Conservation (phyloP, 768 basidiomycete species). For the Lentinula edodes region DNA sequence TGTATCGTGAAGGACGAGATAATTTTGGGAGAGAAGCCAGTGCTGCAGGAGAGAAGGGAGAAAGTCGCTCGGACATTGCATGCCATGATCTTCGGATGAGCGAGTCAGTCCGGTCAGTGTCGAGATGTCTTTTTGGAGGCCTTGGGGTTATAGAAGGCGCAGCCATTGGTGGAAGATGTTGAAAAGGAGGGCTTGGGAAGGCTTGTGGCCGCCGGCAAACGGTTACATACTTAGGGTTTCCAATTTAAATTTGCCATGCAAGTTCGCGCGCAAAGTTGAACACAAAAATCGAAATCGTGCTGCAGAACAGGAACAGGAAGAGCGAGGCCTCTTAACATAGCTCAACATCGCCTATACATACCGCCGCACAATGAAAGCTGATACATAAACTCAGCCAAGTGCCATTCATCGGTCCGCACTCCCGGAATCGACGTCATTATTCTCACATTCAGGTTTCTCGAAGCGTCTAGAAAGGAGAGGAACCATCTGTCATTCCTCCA, state of each 20-base stretch:
- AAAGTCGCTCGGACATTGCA: constrained; percentile 48
- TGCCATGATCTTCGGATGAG: constrained; percentile 59
- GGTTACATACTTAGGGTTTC: no score
- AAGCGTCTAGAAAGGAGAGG: neutral
- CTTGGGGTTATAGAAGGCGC: neutral
- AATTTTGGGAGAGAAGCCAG: constrained; percentile 41
- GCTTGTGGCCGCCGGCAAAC: neutral
- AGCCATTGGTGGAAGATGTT: neutral
- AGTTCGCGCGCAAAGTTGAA: no score
- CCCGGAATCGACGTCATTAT: neutral
- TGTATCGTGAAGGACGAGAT: constrained; percentile 45
- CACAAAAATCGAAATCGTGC: no score
- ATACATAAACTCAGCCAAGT: no score
- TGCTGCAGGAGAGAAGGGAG: constrained; percentile 69
- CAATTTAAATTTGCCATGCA: no score
- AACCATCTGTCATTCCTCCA: neutral
- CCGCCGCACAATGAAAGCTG: no score
- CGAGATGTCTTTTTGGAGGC: neutral
- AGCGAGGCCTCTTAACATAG: no score
- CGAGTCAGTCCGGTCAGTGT: constrained; percentile 21
- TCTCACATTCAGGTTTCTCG: neutral
- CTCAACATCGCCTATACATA: no score
- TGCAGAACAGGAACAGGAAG: no score
- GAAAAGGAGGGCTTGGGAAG: no score
- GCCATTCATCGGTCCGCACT: no score